phyloP scores from a whole-genome alignment of 257 asterid genomes.

The Penstemon newberryi region DNA sequence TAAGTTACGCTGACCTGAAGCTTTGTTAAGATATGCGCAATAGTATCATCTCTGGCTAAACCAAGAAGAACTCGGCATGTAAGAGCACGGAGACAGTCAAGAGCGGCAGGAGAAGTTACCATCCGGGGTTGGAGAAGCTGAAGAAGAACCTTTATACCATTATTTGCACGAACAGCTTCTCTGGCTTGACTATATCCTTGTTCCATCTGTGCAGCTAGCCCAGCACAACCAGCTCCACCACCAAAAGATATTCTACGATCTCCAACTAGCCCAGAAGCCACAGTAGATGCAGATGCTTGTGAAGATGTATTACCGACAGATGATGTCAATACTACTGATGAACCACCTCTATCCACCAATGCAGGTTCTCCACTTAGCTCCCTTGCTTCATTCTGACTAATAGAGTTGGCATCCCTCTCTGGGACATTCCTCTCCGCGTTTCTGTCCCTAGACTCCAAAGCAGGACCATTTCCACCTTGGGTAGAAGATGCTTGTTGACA shows the following conservation, averaged over 20 bases:
- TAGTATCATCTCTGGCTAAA: slow-evolving; percentile 95
- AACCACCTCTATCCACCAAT: slow-evolving; percentile 63
- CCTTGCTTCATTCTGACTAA: slow-evolving; percentile 37
- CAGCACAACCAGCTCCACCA: slow-evolving; percentile 95
- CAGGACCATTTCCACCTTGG: slow-evolving; percentile 59
- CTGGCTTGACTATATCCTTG: slow-evolving; percentile 94
- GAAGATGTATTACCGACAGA: slow-evolving; percentile 42
- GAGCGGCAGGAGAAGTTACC: slow-evolving; percentile 90
- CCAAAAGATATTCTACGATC: slow-evolving; percentile 92
- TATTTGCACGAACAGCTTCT: slow-evolving; percentile 96
- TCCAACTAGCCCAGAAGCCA: slow-evolving; percentile 92
- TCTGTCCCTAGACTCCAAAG: slow-evolving; percentile 64
- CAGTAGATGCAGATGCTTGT: slow-evolving; percentile 57
- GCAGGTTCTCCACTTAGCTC: slow-evolving; percentile 70
- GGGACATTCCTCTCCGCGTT: slow-evolving; percentile 47
- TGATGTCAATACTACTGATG: slow-evolving; percentile 25
- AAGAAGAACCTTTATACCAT: slow-evolving; percentile 94
- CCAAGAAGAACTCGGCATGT: slow-evolving; percentile 99
- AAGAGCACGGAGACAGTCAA: slow-evolving; percentile 98
- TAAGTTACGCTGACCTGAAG: slow-evolving; percentile 67
- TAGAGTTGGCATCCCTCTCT: slow-evolving; percentile 45
- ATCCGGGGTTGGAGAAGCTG: slow-evolving; percentile 97
- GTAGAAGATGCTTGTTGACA: slow-evolving; percentile 41
- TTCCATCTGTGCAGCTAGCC: slow-evolving; percentile 98
- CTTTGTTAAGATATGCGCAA: slow-evolving; percentile 91